Conservation (phyloP, 352 stramenopile genomes). For the Globisporangium irregulare region DNA sequence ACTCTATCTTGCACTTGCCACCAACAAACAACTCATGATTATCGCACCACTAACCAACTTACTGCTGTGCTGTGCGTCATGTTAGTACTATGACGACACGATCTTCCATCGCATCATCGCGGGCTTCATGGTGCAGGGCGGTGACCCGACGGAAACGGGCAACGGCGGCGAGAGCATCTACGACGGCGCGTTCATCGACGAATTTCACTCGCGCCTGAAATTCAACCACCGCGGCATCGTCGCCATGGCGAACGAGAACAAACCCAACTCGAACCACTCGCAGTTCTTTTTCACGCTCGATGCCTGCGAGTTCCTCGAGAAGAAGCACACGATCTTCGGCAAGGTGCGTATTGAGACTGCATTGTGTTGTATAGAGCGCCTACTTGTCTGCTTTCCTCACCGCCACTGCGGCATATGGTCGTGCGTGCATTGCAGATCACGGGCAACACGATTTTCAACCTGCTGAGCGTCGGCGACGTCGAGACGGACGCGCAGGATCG, state of each 20-base stretch:
- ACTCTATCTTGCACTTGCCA: background rate
- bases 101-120: constrained; percentile 96
- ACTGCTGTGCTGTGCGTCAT: constrained; percentile 9
- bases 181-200: constrained; percentile 79
- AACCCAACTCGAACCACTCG: constrained; percentile 83
- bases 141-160: constrained; percentile 87
- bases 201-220: constrained; percentile 92
- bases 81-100: constrained; percentile 93
- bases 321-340: constrained; percentile 95
- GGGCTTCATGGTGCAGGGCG: constrained; percentile 95
- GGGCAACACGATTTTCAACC: constrained; percentile 98
- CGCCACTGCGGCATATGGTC: background rate
- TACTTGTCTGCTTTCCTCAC: background rate
- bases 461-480: constrained; percentile 88
- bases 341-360: constrained; percentile 31
- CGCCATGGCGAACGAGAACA: constrained; percentile 92
- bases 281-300: constrained; percentile 99
- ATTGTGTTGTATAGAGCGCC: background rate
- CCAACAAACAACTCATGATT: background rate
- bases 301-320: constrained; percentile 92
- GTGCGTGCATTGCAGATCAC: constrained; percentile 63
- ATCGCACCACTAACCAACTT: background rate
- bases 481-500: constrained; percentile 86
- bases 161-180: constrained; percentile 82
- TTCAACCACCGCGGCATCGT: constrained; percentile 97